These are phyloP conservation scores for Macaranga tanarius DNA, from an alignment of 441 rosid genomes.

Conservation along the genomic window DNA sequence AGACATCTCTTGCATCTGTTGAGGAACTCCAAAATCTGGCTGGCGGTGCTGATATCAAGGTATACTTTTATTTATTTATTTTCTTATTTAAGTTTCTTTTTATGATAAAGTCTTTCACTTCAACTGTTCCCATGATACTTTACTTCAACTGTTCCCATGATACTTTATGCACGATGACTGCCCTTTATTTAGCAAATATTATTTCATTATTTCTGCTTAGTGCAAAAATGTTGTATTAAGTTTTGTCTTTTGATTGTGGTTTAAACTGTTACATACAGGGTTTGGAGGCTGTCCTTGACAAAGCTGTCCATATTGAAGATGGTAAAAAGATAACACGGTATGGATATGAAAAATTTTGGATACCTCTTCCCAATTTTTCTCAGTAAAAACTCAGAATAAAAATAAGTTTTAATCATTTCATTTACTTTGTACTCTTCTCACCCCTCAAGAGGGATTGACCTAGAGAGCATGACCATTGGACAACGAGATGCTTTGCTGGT, in stretches of 20 bases:
- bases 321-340: constrained; percentile 93
- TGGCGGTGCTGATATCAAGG: constrained; percentile 99
- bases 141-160: not conserved
- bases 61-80: constrained; percentile 22
- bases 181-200: not conserved
- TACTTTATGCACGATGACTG: constrained; percentile 2
- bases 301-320: constrained; percentile 96
- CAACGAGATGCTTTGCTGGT: constrained; percentile 93
- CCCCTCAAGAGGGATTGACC: constrained; percentile 75
- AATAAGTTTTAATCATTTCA: constrained; percentile 8
- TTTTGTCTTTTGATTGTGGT: constrained; percentile 20
- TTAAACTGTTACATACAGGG: constrained; percentile 50
- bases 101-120: not conserved
- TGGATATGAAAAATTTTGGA: constrained; percentile 27
- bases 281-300: constrained; percentile 97
- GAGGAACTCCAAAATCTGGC: constrained; percentile 97
- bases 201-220: not conserved
- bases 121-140: not conserved
- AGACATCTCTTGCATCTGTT: constrained; percentile 80
- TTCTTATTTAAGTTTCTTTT: not conserved
- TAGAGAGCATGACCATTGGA: constrained; percentile 95
- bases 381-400: constrained; percentile 11
- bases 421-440: constrained; percentile 22
- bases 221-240: constrained; percentile 5
- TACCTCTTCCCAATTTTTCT: constrained; percentile 18